phyloP scores from a whole-genome alignment of 345 rosid genomes.

The Gossypium longicalyx region DNA sequence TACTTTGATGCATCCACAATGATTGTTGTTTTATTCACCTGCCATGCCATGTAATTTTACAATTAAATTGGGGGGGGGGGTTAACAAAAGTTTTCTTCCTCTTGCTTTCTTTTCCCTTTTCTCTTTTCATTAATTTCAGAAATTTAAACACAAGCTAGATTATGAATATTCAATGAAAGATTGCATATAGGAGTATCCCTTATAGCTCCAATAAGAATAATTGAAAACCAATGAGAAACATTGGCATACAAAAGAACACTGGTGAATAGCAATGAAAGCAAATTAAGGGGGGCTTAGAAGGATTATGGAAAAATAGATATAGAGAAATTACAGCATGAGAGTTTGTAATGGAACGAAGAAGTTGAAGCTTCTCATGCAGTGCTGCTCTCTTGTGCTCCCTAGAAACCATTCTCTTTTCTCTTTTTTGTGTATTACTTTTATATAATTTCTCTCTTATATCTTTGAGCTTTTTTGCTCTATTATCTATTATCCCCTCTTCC shows the following conservation, averaged over 20 bases:
- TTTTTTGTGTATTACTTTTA: background rate
- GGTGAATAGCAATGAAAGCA: conserved; percentile 3
- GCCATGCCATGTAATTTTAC: conserved; percentile 6
- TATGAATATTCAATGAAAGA: too few relatives aligned
- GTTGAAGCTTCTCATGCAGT: conserved; percentile 48
- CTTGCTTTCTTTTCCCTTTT: too few relatives aligned
- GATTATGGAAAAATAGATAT: background rate
- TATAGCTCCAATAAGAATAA: background rate
- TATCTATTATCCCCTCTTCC: background rate
- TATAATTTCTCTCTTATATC: background rate
- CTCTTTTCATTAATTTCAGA: too few relatives aligned
- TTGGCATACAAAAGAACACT: too few relatives aligned
- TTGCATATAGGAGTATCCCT: background rate
- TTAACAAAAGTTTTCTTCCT: too few relatives aligned
- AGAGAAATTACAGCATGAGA: conserved; percentile 38
- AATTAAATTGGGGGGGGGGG: too few relatives aligned
- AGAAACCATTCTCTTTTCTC: conserved; percentile 32
- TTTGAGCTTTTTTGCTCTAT: background rate
- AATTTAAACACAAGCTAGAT: too few relatives aligned
- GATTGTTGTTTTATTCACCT: conserved; percentile 63
- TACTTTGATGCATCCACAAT: conserved; percentile 79
- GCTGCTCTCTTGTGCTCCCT: conserved; percentile 54
- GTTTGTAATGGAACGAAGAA: conserved; percentile 48
- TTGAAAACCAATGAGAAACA: background rate
- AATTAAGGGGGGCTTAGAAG: conserved; percentile 4